A percentile compares a stretch with the other conserved stretches of the same genome.
Evolutionary conservation across 1,284 basidiomycete species (phyloP).

Genomic region (Stygiomarasmius scandens): DNA sequence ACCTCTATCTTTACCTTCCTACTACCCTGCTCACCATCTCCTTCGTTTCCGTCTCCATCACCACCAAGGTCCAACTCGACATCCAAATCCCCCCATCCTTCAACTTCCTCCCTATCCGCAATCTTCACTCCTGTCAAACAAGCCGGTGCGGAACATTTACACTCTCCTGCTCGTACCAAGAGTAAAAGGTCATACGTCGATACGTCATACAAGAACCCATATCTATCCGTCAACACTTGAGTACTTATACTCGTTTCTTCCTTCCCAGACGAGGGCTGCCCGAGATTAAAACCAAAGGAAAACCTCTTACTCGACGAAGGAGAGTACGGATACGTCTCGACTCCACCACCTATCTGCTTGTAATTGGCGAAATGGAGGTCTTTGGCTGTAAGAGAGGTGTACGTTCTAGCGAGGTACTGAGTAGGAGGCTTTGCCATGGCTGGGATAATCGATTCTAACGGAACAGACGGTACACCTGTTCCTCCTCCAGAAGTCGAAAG

Average conservation of each 20-base stretch:
- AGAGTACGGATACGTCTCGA: conserved; percentile 40
- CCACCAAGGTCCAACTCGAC: conserved; percentile 40
- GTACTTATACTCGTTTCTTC: not conserved
- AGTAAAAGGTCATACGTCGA: conserved; percentile 81
- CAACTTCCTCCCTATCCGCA: conserved; percentile 76
- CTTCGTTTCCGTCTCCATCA: conserved; percentile 28
- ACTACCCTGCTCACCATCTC: conserved; percentile 16
- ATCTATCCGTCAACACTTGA: conserved; percentile 82
- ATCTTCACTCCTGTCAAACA: conserved; percentile 87
- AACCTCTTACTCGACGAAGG: conserved; percentile 51
- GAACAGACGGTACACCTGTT: conserved; percentile 65
- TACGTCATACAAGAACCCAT: conserved; percentile 93
- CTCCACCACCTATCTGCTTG: not conserved
- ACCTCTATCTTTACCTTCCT: conserved; percentile 49
- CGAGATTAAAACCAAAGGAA: conserved; percentile 36
- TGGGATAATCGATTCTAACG: conserved; percentile 89
- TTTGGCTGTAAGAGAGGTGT: conserved; percentile 66
- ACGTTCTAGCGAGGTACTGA: conserved; percentile 74
- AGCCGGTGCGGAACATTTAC: conserved; percentile 75
- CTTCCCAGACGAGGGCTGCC: not conserved
- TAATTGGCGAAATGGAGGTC: conserved; percentile 58
- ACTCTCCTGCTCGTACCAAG: conserved; percentile 73
- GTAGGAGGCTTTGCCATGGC: conserved; percentile 85
- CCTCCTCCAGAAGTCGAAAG: conserved; percentile 41
- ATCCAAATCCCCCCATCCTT: conserved; percentile 62